Percentiles rank a stretch among this genome's conserved stretches.
These are phyloP conservation scores for Ploettnerulaceae sp. DNA, from an alignment of 2,329 filamentous ascomycete species.

Conservation along the genomic window DNA sequence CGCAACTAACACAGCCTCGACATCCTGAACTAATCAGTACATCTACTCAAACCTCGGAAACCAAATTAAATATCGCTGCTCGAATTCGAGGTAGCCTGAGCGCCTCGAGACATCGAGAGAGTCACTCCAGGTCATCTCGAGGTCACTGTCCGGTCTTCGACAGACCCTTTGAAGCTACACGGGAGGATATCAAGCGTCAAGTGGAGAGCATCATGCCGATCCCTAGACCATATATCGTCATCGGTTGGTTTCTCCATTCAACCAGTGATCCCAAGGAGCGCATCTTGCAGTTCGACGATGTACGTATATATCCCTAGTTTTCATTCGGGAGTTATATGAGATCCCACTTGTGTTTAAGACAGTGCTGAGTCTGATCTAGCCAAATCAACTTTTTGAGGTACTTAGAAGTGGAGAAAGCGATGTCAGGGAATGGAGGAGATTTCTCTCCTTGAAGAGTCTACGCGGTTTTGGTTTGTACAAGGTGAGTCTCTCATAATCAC, in stretches of 20 bases:
- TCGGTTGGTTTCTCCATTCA: constrained; percentile 22
- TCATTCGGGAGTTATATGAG: no score
- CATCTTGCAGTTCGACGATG: constrained; percentile 17
- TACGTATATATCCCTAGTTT: no score
- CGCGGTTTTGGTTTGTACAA: constrained; percentile 24
- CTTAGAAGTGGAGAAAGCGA: constrained; percentile 18
- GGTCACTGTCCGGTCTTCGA: constrained; percentile 15
- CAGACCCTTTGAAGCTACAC: constrained; percentile 18
- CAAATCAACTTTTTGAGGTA: constrained; percentile 15
- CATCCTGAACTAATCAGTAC: neutral
- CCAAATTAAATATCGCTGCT: constrained; percentile 1
- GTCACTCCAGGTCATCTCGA: constrained; percentile 10
- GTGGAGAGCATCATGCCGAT: constrained; percentile 21
- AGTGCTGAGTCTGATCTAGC: no score
- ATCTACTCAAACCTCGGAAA: constrained; percentile 8
- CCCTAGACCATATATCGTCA: constrained; percentile 19
- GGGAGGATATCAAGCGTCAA: constrained; percentile 20
- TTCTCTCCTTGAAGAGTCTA: constrained; percentile 15
- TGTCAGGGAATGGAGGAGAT: constrained; percentile 13
- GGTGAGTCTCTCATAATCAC: constrained; percentile 3
- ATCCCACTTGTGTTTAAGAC: no score
- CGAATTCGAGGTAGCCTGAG: constrained; percentile 12
- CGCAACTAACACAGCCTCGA: neutral
- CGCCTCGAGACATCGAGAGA: constrained; percentile 5
- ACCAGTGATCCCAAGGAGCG: constrained; percentile 20